Evolutionary conservation across 1,139 yeast genomes (phyloP).

Genomic region (Pichia sp.): DNA sequence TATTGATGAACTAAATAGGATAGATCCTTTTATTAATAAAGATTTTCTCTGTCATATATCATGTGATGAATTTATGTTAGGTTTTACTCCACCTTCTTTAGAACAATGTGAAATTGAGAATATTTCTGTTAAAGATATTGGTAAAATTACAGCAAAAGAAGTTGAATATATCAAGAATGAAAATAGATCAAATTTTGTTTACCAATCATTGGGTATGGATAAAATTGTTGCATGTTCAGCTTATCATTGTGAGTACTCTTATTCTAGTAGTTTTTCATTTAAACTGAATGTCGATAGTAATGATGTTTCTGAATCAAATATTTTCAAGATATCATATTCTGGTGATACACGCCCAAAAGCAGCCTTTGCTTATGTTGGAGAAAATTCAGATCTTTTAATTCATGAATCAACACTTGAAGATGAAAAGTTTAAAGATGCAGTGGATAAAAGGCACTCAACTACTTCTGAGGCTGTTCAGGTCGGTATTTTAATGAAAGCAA

Average conservation of each 20-base stretch:
- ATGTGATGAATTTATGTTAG: conserved; percentile 53
- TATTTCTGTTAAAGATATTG: conserved; percentile 12
- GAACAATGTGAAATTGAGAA: conserved; percentile 22
- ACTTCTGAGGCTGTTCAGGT: conserved; percentile 78
- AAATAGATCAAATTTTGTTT: conserved; percentile 30
- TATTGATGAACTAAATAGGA: conserved; percentile 60
- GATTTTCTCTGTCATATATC: conserved; percentile 49
- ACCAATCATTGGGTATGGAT: conserved; percentile 16
- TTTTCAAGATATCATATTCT: conserved; percentile 75
- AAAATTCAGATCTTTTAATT: conserved; percentile 65
- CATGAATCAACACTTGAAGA: conserved; percentile 94
- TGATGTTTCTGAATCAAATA: conserved; percentile 21
- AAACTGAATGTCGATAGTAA: conserved; percentile 14
- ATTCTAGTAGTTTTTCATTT: conserved; percentile 60
- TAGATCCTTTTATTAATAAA: conserved; percentile 36
- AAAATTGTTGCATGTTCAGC: conserved; percentile 64
- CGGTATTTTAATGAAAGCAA: conserved; percentile 65
- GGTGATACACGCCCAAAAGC: conserved; percentile 91
- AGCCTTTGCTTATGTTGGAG: conserved; percentile 54
- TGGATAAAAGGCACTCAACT: conserved; percentile 81
- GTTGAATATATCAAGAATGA: conserved; percentile 19
- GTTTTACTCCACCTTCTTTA: conserved; percentile 16
- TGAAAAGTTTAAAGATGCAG: conserved; percentile 73
- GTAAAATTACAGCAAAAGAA: conserved; percentile 17
- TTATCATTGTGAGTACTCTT: conserved; percentile 78